Evolutionary conservation across 768 basidiomycete genomes (phyloP), one percentile per base, ranked within the genome.

Genomic region (Trametes punicea): DNA sequence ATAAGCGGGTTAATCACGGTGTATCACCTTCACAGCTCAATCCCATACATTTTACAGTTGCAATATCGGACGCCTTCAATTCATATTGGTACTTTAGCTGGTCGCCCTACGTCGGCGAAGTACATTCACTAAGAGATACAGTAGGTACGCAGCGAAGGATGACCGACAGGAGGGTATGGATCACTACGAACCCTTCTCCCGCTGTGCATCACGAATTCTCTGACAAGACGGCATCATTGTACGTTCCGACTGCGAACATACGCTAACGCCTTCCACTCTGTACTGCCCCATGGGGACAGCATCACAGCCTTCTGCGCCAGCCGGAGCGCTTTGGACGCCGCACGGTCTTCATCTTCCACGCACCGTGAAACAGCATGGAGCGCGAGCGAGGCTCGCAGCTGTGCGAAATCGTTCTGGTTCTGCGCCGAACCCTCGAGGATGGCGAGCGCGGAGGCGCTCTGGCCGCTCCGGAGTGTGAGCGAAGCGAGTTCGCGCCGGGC

Each of bases 231-330:
- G n/a, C n/a, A n/a, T n/a, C 36, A 51, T 45, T 52, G 40, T 21
- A 47, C 38, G 13, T 29, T 55, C 16, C 34, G 33, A 25, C 67
- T 59, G 64, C 74, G 74, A 59, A 82, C 77, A 72, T 77, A 83
- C 16, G 81, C 84, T 56, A 90, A 65, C 23, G 78, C 76, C 62
- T 76, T 69, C 90, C 88, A 91, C 51, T 74, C 80, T 29, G 62
- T 69, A 51, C 64, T 31, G 18, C 77, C 74, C 63, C 78, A 82
- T 7, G 86, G 86, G 2, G 77, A 70, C 44, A 90, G 72, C 77
- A 83, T 76, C 46, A 90, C 74, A 1, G 82, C 82, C 64, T 81
- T 81, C 64, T 89, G 87, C 11, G 83, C 82, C 50, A 75, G 73
- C 18, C 67, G 72, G 45, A 76, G 64, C 2, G 79, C 78, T 21